phyloP scores from a whole-genome alignment of 768 basidiomycete species.

The Lentinus tigrinus region DNA sequence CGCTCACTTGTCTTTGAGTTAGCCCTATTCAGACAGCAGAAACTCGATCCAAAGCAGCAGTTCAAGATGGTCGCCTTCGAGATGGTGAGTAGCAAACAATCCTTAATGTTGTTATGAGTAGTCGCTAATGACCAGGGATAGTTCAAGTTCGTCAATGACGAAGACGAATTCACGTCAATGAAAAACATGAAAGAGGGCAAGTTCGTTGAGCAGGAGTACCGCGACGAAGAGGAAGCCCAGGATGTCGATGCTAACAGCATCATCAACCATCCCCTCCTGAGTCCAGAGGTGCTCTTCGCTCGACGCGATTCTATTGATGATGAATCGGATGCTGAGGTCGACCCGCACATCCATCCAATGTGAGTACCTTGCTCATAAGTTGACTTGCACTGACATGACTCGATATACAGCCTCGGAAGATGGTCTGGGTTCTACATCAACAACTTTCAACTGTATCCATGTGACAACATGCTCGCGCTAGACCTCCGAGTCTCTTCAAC shows the following conservation, averaged over 20 bases:
- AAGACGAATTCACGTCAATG: not conserved
- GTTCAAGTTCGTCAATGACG: not conserved
- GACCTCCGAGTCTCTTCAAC: no score
- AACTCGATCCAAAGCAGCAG: constrained; percentile 23
- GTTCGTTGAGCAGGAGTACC: constrained; percentile 10
- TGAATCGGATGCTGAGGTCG: not conserved
- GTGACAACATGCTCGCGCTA: no score
- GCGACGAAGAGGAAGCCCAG: constrained; percentile 23
- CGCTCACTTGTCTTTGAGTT: not conserved
- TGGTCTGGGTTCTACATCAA: no score
- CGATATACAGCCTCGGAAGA: no score
- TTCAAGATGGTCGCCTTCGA: constrained; percentile 26
- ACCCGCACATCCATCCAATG: not conserved
- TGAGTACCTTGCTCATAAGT: not conserved
- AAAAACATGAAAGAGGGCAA: not conserved
- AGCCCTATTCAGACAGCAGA: constrained; percentile 23
- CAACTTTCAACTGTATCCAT: no score
- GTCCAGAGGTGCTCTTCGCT: not conserved
- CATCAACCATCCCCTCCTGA: constrained; percentile 21
- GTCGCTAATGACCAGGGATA: not conserved
- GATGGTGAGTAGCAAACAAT: constrained; percentile 15
- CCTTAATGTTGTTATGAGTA: not conserved
- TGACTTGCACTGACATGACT: no score
- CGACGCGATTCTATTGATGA: not conserved
- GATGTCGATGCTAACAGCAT: constrained; percentile 14